Evolutionary conservation across 2,329 filamentous ascomycete genomes (phyloP).

Genomic region (Colletotrichum aenigma): DNA sequence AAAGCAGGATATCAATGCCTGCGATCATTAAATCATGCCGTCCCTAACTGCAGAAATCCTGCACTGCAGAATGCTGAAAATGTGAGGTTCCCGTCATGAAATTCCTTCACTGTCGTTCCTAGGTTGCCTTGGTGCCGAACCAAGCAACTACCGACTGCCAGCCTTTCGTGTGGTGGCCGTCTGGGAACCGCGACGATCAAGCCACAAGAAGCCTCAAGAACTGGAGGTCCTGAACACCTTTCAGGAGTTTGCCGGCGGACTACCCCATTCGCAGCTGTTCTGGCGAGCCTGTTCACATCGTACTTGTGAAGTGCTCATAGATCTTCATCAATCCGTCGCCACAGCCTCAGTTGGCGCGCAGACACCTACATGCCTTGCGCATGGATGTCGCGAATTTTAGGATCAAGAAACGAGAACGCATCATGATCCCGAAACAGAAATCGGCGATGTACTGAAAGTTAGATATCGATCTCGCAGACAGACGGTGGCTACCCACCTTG

Average conservation of each 20-base stretch:
- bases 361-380: neutral
- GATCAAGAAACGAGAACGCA: neutral
- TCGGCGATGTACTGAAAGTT: neutral
- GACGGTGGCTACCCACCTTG: neutral
- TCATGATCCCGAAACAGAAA: neutral
- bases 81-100: neutral
- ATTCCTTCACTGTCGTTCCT: neutral
- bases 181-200: neutral
- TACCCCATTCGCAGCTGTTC: neutral
- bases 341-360: neutral
- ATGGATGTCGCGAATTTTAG: neutral
- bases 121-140: neutral
- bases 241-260: neutral
- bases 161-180: neutral
- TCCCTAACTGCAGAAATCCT: constrained; percentile 3
- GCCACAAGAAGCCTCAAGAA: neutral
- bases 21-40: neutral
- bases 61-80: neutral
- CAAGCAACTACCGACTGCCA: neutral
- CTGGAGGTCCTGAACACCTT: neutral
- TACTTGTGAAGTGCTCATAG: neutral
- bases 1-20: neutral
- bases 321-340: neutral
- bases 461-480: neutral
- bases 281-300: neutral